Conservation (phyloP, 495 filamentous ascomycete genomes). For the Penicillium cinerascens region DNA sequence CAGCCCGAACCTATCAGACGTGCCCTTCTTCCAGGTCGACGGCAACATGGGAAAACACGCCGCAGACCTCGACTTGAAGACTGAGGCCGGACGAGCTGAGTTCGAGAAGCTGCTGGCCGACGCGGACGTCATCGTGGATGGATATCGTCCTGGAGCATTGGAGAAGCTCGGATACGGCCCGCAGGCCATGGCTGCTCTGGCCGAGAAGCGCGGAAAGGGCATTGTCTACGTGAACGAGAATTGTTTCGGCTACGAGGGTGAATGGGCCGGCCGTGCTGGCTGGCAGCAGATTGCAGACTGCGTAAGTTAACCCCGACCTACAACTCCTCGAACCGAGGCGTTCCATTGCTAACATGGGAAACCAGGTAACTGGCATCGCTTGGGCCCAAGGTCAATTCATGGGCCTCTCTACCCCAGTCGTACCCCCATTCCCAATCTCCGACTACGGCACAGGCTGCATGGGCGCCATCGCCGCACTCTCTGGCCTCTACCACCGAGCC, state of each 20-base stretch:
- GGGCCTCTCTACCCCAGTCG: slow-evolving; percentile 65
- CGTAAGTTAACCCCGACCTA: slow-evolving; percentile 21
- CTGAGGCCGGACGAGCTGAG: slow-evolving; percentile 43
- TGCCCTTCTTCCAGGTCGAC: slow-evolving; percentile 78
- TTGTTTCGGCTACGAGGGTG: slow-evolving; percentile 61
- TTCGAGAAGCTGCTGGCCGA: slow-evolving; percentile 59
- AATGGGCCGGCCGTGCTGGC: slow-evolving; percentile 49
- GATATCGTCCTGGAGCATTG: slow-evolving; percentile 66
- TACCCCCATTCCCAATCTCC: slow-evolving; percentile 77
- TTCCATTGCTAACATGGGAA: slow-evolving; percentile 26
- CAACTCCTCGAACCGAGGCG: not conserved
- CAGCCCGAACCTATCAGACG: slow-evolving; percentile 62
- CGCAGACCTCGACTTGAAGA: slow-evolving; percentile 57
- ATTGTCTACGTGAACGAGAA: slow-evolving; percentile 70
- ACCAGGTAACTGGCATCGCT: slow-evolving; percentile 59
- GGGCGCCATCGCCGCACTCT: slow-evolving; percentile 61
- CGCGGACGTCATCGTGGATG: slow-evolving; percentile 61
- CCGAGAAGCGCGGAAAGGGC: slow-evolving; percentile 52
- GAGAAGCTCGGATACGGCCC: slow-evolving; percentile 61
- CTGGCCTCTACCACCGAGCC: slow-evolving; percentile 59
- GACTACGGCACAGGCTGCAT: slow-evolving; percentile 75
- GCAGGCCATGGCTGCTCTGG: slow-evolving; percentile 47
- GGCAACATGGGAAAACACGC: slow-evolving; percentile 69
- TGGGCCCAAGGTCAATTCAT: slow-evolving; percentile 74
- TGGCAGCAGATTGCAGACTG: slow-evolving; percentile 56